Evolutionary conservation across 2,329 filamentous ascomycete species (phyloP), one percentile per base, ranked within the genome.

Genomic region (Dryadomyces quercivorus): DNA sequence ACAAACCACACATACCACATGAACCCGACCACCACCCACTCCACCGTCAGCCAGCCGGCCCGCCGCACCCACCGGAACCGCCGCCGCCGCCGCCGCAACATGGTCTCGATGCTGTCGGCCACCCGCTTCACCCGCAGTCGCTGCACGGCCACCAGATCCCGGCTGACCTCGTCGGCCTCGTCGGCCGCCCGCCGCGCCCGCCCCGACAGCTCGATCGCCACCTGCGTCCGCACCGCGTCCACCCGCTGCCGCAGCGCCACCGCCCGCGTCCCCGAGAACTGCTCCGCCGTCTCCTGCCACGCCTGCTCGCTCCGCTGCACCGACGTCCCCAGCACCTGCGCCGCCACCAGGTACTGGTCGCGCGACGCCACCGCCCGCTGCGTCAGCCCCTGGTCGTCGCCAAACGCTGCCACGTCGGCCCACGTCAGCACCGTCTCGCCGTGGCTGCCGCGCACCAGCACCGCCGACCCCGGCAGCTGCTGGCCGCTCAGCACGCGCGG

Each of bases 1-100:
- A 95, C 74, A 56, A 94, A 81, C 90, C 92, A 97, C 16, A 94
- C 84, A 69, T 86, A 89, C 90, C 93, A 96, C 83, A 97, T 88
- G 61, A 94, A 80, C 4, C 86, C 87, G 43, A 97, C 82, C 18
- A 97, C 76, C 51, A 82, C 72, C 89, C 90, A 96, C 72, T 97
- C 92, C 16, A 96, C 80, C 20, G 85, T 70, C 54, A 90, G 81
- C 78, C 90, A 97, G 15, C 88, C 84, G 0, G 82, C 81, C 15
- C 87, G 75, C 43, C 88, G 75, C 22, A 90, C 69, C 82, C 88
- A 90, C 54, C 88, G 76, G 63, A 93, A 81, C 55, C 81, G 70
- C 34, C 82, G 69, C 15, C 82, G 75, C 52, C 89, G 76, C 56
- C 86, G 76, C 56, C 87, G 76, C 52, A 90, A 76, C 73, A 88